Base-by-base conservation (phyloP, 2,329 filamentous ascomycete species). In the Aspergillus aculeatinus region DNA sequence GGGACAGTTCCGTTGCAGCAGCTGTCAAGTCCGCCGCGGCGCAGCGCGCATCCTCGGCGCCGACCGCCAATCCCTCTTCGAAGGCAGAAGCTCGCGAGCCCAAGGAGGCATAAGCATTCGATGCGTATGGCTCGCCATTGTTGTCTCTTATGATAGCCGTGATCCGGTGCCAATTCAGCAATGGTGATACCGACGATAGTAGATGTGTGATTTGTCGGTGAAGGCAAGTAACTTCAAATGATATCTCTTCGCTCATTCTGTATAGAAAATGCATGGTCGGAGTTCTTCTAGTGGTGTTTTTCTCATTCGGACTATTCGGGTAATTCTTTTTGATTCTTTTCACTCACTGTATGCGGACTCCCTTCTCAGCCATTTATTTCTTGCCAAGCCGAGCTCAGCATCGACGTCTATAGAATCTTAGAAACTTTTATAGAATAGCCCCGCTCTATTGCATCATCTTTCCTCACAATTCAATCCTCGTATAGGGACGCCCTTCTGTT, bases 1-100 rank as follows among this genome's bases (percentile, higher is more conserved):
- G 68, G 52, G 72, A 77, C 23, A 68, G 70, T 1, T 65, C 70
- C 19, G 65, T 68, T 2, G 63, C 65, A 1, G 64, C 64, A 16
- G 62, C 65, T 14, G 58, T 61, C 14, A 56, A 25, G 31, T 59
- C 59, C 25, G 50, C 51, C 5, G 54, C 58, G 6, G 58, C 53
- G 3, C 49, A 55, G 31, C 39, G 39, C 14, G 39, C 39, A 44
- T 44, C 39, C 39, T 44, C 39, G 39, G 33, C 33, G 5, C 14
- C 39, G 39, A 19, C 42, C 27, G n/a, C 23, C 29, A 47, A 48
- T 25, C 11, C 21, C 11, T n/a, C 27, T 10, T 31, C 44, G n/a
- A 55, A 48, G 23, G 16, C 51, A 27, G 14, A 21, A n/a, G 35
- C 27, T 2, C n/a, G 23, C 14, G 42, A 19, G 10, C 11, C 42